A percentile compares a stretch with the other conserved stretches of the same genome.
phyloP scores from a whole-genome alignment of 306 rosid genomes.

The Fragaria ananassa region DNA sequence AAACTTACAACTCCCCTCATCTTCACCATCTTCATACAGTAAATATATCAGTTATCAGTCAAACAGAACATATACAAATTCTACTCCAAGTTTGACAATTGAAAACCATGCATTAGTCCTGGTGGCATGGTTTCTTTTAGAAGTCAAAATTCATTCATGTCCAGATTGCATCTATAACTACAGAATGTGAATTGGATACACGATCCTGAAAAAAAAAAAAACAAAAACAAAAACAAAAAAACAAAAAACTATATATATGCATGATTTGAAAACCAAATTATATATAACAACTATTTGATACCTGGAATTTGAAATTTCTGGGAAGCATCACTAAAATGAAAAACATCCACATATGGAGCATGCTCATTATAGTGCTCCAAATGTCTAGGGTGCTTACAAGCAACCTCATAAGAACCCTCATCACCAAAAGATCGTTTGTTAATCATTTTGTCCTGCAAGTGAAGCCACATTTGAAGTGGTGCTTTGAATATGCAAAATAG shows the following conservation, averaged over 20 bases:
- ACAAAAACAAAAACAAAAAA: not conserved
- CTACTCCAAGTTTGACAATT: not conserved
- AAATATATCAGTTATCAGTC: conserved; percentile 18
- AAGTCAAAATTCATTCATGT: not conserved
- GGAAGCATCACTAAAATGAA: conserved; percentile 6
- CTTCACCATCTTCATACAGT: conserved; percentile 30
- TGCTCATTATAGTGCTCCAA: conserved; percentile 23
- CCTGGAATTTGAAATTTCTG: conserved; percentile 28
- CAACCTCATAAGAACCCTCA: conserved; percentile 31
- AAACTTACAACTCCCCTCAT: conserved; percentile 19
- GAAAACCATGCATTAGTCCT: not conserved
- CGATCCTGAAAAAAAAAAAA: not conserved
- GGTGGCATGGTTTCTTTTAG: not conserved
- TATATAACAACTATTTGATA: conserved; percentile 4
- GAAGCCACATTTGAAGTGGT: conserved; percentile 8
- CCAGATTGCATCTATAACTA: conserved; percentile 3
- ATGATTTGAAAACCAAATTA: not conserved
- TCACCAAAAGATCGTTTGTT: conserved; percentile 29
- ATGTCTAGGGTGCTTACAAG: conserved; percentile 31
- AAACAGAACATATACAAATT: conserved; percentile 2
- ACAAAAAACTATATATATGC: not conserved
- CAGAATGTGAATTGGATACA: not conserved
- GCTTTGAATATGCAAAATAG: not conserved
- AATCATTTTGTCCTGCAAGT: conserved; percentile 29
- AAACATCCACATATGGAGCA: conserved; percentile 14